Evolutionary conservation across 1,139 yeast genomes (phyloP), one percentile per base, ranked within the genome.

Genomic region (Blastobotrys serpentis): DNA sequence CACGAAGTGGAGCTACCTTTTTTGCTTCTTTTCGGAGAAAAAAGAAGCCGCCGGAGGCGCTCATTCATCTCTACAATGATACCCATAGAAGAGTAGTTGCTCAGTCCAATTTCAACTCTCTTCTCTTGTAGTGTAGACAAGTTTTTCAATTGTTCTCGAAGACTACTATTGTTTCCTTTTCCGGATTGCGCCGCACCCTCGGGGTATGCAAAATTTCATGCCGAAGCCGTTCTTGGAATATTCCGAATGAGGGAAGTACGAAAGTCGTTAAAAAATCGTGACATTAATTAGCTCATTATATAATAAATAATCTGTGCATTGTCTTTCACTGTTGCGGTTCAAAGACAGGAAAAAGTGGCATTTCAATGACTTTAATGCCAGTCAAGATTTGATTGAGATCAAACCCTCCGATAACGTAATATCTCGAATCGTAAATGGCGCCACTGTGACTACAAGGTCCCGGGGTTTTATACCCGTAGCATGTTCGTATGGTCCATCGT

Each of bases 381-480:
- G 55, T 47, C 29, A 56, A 41, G 13, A 52, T 52, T 36, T 56
- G 56, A 18, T 44, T 43, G 6, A 50, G 46, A 16, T 56, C 60
- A 10, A 53, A 48, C 7, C 62, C 62, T 2, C 62, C 62, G 16
- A 54, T 44, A 17, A 58, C 44, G 39, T 47, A 58, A 18, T 48
- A 46, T 22, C 62, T 41, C 4, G 57, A 53, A 32, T 58, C 62
- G 38, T 46, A 48, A 42, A 46, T 49, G n/a, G 47, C 50, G 8
- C 57, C 58, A 7, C 50, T 40, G 42, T 57, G 60, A 30, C 49
- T 52, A 42, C 61, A 58, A 13, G 54, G 57, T 2, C 61, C 60
- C 1, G 54, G 46, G 10, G 53, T 43, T 33, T 52, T 52, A 19
- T 53, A 44, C 3, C 62, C 62, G 42, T 54, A 52, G 34, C 56